Evolutionary conservation across 768 basidiomycete genomes (phyloP), one percentile per base, ranked within the genome.

Genomic region (Thelephora aurantiotincta): DNA sequence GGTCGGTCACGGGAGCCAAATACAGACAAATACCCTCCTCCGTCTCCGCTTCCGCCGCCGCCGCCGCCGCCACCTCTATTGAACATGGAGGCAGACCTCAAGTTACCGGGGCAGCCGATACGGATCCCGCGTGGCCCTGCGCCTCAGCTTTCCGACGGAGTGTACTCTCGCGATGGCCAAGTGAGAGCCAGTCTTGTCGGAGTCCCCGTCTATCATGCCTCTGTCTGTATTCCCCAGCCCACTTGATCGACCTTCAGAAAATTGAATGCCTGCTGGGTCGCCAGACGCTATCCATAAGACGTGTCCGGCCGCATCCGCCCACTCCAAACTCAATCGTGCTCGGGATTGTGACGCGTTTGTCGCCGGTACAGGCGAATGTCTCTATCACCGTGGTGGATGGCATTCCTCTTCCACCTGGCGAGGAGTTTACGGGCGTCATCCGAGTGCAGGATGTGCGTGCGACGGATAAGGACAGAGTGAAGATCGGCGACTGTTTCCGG

Each of bases 361-460:
- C 87, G 0, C 88, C 91, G 1, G 62, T 78, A 50, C 88, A 93
- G 61, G 92, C 91, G 1, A 70, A 78, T 46, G 64, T 96, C 16
- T 80, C 86, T 2, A 90, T 96, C 53, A 75, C 80, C 19, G 82
- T 90, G 6, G 89, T 93, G 35, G 90, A 96, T 56, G 89, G 84
- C 13, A 69, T 84, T 12, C 87, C 89, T 1, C 68, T 92, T 43
- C 80, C 87, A 34, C 65, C 70, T 6, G 86, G 88, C 23, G 90
- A 93, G 60, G 91, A 94, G 55, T 94, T 92, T 55, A 79, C 74
- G 0, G 91, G 91, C 4, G 81, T 94, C 18, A 87, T 96, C 53
- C 79, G 92, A 33, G 69, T 73, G 5, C 89, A 93, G 62, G 92
- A 96, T 62, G 80, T 96, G 18, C 68, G 92, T 47, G 83, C 85